Percentiles rank a stretch among this genome's conserved stretches.
Evolutionary conservation across 805 yeast species (phyloP).

Genomic region (Barnettozyma sp.): DNA sequence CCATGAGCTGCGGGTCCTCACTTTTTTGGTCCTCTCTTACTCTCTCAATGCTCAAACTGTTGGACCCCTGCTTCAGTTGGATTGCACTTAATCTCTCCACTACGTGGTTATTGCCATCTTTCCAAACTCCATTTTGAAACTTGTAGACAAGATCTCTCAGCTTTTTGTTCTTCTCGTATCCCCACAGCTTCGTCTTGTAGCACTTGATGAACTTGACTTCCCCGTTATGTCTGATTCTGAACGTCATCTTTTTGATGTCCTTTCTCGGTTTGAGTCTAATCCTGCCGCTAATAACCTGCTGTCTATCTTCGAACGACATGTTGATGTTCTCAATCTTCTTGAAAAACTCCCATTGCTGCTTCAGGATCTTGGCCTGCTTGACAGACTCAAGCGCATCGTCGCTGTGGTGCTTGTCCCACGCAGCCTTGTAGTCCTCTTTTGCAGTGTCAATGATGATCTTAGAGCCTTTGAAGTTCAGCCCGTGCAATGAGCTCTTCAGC

Average conservation of each 20-base stretch:
- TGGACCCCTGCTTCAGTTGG: constrained; percentile 15
- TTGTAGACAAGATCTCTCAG: constrained; percentile 55
- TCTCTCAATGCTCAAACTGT: constrained; percentile 13
- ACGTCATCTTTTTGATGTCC: constrained; percentile 45
- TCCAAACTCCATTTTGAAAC: constrained; percentile 67
- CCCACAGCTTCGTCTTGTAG: constrained; percentile 85
- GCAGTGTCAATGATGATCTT: constrained; percentile 58
- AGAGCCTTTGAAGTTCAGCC: constrained; percentile 70
- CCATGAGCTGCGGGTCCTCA: constrained; percentile 19
- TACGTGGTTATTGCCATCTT: constrained; percentile 70
- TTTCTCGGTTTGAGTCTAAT: constrained; percentile 50
- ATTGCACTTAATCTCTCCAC: constrained; percentile 46
- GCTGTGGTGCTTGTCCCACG: constrained; percentile 45
- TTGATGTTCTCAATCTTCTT: constrained; percentile 33
- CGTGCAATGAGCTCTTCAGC: constrained; percentile 54
- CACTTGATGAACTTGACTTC: constrained; percentile 48
- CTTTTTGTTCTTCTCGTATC: constrained; percentile 63
- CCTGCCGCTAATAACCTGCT: constrained; percentile 50
- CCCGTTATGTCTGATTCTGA: constrained; percentile 58
- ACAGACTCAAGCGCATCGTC: constrained; percentile 27
- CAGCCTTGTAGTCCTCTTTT: constrained; percentile 41
- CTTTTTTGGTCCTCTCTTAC: constrained; percentile 14
- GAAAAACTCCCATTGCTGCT: constrained; percentile 34
- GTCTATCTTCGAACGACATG: constrained; percentile 36
- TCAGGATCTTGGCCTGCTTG: constrained; percentile 29